Evolutionary conservation across 768 basidiomycete genomes (phyloP).

Genomic region (Naganishia vaughanmartiniae): DNA sequence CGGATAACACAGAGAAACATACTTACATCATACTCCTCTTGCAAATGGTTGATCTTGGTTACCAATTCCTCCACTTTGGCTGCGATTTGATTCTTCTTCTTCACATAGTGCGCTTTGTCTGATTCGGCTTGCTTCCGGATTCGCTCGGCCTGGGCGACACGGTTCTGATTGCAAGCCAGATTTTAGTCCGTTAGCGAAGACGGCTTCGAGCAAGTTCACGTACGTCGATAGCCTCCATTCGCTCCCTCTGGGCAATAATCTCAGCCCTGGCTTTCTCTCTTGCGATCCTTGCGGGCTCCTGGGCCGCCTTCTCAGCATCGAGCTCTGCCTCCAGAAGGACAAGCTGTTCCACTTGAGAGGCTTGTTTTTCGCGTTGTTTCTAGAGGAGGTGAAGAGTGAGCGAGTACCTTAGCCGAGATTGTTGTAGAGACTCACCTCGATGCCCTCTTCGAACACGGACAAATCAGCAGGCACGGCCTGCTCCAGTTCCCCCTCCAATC

Average conservation of each 20-base stretch:
- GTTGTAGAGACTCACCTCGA: constrained; percentile 55
- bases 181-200: not conserved
- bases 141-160: constrained; percentile 7
- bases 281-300: constrained; percentile 10
- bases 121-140: constrained; percentile 21
- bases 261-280: constrained; percentile 5
- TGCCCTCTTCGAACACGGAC: constrained; percentile 59
- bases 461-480: constrained; percentile 68
- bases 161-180: not conserved
- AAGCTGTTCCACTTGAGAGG: not conserved
- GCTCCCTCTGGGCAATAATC: not conserved
- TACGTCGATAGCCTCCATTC: constrained; percentile 14
- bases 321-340: constrained; percentile 4
- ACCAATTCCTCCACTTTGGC: not conserved
- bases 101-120: constrained; percentile 16
- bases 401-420: not conserved
- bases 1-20: not conserved
- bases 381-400: not conserved
- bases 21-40: constrained; percentile 1
- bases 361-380: not conserved
- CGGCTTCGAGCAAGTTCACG: not conserved
- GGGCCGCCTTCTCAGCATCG: not conserved
- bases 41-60: not conserved
- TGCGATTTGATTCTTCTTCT: not conserved
- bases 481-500: constrained; percentile 41